phyloP scores from a whole-genome alignment of 1,139 yeast genomes.

The Suhomyces yuchorum region DNA sequence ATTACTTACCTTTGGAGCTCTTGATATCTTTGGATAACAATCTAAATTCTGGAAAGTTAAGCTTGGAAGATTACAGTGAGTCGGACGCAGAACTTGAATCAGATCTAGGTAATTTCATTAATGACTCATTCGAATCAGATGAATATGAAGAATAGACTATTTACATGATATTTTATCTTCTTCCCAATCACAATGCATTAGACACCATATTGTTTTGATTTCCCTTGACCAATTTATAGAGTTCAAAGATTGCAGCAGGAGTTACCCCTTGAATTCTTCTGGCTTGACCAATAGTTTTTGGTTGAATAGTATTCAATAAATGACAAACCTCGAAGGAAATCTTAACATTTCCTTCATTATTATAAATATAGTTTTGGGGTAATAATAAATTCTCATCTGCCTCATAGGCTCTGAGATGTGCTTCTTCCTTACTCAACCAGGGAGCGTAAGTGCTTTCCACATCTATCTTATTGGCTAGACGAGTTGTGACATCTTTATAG shows the following conservation, averaged over 20 bases:
- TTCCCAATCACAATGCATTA: constrained; percentile 8
- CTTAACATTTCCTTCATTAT: constrained; percentile 46
- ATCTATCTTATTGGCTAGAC: constrained; percentile 63
- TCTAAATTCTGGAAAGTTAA: constrained; percentile 18
- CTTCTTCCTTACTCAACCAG: constrained; percentile 70
- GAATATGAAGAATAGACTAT: constrained; percentile 12
- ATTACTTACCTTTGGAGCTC: constrained; percentile 40
- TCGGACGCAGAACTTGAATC: constrained; percentile 1
- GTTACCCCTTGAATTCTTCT: constrained; percentile 92
- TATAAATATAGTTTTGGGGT: constrained; percentile 68
- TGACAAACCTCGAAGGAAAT: constrained; percentile 76
- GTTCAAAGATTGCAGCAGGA: constrained; percentile 77
- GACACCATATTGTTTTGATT: constrained; percentile 25
- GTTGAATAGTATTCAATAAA: constrained; percentile 73
- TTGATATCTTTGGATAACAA: constrained; percentile 39
- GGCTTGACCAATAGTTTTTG: constrained; percentile 92
- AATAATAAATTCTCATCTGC: constrained; percentile 76
- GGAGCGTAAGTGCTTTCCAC: constrained; percentile 86
- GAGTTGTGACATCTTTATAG: constrained; percentile 41
- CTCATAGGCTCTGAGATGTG: constrained; percentile 71
- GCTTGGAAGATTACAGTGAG: not conserved
- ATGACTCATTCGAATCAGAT: constrained; percentile 5
- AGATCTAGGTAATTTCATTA: not conserved
- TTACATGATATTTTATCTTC: constrained; percentile 8
- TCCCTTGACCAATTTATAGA: constrained; percentile 50